Conservation (phyloP, 73 alveolate species). For the Uronychia setigera region DNA sequence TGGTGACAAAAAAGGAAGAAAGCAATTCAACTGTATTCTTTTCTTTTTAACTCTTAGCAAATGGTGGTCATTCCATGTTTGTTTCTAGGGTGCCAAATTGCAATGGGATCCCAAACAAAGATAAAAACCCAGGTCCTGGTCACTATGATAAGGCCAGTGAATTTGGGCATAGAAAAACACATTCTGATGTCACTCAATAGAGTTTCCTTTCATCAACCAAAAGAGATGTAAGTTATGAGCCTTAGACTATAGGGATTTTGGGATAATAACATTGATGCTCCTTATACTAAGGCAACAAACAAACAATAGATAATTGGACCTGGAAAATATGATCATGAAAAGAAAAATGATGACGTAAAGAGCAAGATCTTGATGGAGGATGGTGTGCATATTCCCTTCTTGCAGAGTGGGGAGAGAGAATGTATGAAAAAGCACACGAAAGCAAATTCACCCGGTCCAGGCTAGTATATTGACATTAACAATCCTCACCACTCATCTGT, state of each 20-base stretch:
- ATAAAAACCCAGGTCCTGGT: constrained; percentile 67
- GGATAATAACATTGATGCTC: constrained; percentile 52
- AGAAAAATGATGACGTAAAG: constrained; percentile 54
- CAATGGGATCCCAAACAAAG: constrained; percentile 33
- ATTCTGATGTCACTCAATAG: constrained; percentile 9
- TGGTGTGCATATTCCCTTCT: constrained; percentile 18
- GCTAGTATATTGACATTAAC: constrained; percentile 57
- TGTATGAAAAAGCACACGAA: constrained; percentile 22
- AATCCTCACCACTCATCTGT: constrained; percentile 48
- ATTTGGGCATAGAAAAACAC: not conserved
- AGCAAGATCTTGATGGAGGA: constrained; percentile 31
- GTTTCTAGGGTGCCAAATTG: constrained; percentile 66
- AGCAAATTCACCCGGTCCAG: constrained; percentile 61
- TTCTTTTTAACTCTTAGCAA: not conserved
- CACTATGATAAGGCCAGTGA: constrained; percentile 33
- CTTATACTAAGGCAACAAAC: constrained; percentile 47
- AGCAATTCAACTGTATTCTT: not conserved
- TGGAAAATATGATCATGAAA: constrained; percentile 52
- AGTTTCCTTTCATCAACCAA: constrained; percentile 49
- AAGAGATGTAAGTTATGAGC: constrained; percentile 33
- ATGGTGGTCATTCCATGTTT: constrained; percentile 27
- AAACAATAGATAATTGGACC: constrained; percentile 42
- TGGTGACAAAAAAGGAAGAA: not conserved
- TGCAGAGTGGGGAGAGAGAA: constrained; percentile 35
- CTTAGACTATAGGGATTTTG: constrained; percentile 39